Evolutionary conservation across 1,284 basidiomycete genomes (phyloP), one percentile per base, ranked within the genome.

Genomic region (Veloporphyrellus conicus): DNA sequence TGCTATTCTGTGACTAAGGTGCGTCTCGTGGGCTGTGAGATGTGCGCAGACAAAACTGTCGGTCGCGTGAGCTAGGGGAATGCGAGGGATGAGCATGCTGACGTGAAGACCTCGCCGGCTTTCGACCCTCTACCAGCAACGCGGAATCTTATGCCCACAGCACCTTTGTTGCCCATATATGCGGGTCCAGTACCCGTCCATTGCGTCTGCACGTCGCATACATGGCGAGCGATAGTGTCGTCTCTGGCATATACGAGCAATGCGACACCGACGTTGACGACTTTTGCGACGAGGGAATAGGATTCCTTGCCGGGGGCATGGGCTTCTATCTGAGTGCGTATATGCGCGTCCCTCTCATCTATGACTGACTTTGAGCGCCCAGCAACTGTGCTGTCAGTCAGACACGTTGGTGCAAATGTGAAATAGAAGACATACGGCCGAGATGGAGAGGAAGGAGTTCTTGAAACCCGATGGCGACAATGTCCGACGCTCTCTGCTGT

Each of bases 101-200:
- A 92, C 90, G 91, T 93, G 70, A 84, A 87, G 2, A 78, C 79
- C 64, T 94, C 86, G 29, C 89, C 88, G 45, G 73, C 57, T 38
- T 72, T 70, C 7, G 76, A 80, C 27, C 79, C 74, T 23, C 72
- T 69, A 10, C 69, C 73, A 22, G 75, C 68, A 20, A 95, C 73
- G 35, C 87, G 82, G 64, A 98, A 84, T 39, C 94, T 78, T 31
- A 93, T 77, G 15, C 90, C 94, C 3, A 96, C 93, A 1, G 90
- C 94, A 22, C 92, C 93, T 69, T 99, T 99, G 72, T 98, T 98
- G 11, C 92, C 92, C 88, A 98, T 89, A 54, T 77, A 88, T 16
- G 66, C 72, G 15, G 83, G 84, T 2, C 89, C 88, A 56, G 76
- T 82, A 1, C 87, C 83, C 0, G 83, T 86, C 87, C 87, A 88